Base-by-base conservation (phyloP, 495 filamentous ascomycete species). In the Pseudoneurospora amorphoporcata region DNA sequence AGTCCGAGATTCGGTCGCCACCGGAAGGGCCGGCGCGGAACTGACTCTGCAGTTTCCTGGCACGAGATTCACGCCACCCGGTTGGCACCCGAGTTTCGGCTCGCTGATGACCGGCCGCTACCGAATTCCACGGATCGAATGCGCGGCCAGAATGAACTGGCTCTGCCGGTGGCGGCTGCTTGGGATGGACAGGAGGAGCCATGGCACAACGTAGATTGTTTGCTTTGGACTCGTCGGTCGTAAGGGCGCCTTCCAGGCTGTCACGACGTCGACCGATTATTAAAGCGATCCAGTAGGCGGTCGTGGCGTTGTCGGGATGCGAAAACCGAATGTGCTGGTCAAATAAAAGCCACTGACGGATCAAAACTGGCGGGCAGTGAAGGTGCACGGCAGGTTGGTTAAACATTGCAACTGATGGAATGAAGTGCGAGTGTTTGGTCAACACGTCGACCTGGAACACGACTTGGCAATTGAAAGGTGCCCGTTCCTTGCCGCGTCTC, bases 71-170 rank as follows among this genome's bases (percentile, higher is more conserved):
- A 23, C 91, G 88, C 93, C 93, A 96, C 78, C 88, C 87, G 0
- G 84, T 89, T 40, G 88, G 88, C 41, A 83, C 85, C 16, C 82
- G 82, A 70, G 87, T 88, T 42, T 94, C 90, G 72, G 90, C 88
- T 39, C 86, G 84, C 81, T 97, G 94, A 79, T 97, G 93, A 70
- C 94, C 94, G 7, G 92, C 90, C 1, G 91, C 88, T 17, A 87
- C 88, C 29, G 91, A 91, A 81, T 93, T 94, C 92, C 92, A 97
- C 40, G 91, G 84, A 77, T 97, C 93, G 80, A 92, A 94, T 73
- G 80, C 75, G 58, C 82, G 81, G 76, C 85, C 83, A 75, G 82
- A 77, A 38, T 73, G 77, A 3, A 35, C 14, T 12, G 85, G 86
- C 47, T 84, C 74, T 10, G 88, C 84, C 69, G 87, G 87, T 72